Conservation (phyloP, 352 stramenopile genomes). For the Globisporangium barbulae region DNA sequence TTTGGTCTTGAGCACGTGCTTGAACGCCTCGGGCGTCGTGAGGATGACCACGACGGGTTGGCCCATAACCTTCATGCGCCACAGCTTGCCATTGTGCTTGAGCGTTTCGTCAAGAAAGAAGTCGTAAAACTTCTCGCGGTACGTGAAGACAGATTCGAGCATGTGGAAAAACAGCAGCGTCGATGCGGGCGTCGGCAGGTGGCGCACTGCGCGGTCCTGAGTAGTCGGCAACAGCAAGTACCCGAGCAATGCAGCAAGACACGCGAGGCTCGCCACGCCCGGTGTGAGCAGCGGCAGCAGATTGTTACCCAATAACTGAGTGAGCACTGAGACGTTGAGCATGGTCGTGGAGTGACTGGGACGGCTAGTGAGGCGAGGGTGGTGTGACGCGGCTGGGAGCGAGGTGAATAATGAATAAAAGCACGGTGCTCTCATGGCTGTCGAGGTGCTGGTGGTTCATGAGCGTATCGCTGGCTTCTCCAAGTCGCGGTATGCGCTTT, state of each 20-base stretch:
- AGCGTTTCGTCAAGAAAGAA: conserved; percentile 34
- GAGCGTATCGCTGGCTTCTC: too few species aligned
- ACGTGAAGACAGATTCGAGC: conserved; percentile 19
- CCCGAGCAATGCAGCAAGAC: background rate
- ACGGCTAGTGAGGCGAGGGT: too few species aligned
- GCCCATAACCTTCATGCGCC: conserved; percentile 8
- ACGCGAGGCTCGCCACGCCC: background rate
- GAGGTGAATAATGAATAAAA: too few species aligned
- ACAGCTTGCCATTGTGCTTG: conserved; percentile 14
- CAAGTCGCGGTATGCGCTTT: too few species aligned
- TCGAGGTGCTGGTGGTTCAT: too few species aligned
- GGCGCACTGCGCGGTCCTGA: background rate
- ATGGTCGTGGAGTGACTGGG: too few species aligned
- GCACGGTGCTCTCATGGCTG: too few species aligned
- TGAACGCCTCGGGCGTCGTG: conserved; percentile 20
- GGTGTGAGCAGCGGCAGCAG: too few species aligned
- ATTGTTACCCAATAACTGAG: too few species aligned
- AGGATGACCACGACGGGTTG: conserved; percentile 21
- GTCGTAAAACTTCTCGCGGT: conserved; percentile 29
- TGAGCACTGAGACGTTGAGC: too few species aligned
- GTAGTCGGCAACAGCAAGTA: background rate
- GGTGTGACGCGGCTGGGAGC: too few species aligned
- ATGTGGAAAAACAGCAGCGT: conserved; percentile 33
- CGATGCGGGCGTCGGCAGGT: conserved; percentile 14
- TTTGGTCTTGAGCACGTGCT: conserved; percentile 38